phyloP scores from a whole-genome alignment of 2,329 filamentous ascomycete genomes.

The Arthrobotrys sphaeroides region DNA sequence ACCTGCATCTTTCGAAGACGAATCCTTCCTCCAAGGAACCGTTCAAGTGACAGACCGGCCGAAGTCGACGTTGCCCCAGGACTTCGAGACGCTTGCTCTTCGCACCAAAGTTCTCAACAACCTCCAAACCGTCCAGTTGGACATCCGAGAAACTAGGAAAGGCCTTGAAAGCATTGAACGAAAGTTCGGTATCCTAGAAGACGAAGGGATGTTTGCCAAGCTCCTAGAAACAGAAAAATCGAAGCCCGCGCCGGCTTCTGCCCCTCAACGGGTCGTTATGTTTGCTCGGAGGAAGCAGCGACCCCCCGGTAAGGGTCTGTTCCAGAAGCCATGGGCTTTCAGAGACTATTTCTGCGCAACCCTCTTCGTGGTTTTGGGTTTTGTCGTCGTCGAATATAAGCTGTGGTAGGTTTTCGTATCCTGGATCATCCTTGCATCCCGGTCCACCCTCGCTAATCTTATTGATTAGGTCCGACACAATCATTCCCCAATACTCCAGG shows the following conservation, averaged over 20 bases:
- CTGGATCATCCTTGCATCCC: conserved; percentile 8
- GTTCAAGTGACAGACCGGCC: conserved; percentile 24
- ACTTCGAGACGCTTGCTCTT: conserved; percentile 38
- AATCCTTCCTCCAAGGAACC: conserved; percentile 45
- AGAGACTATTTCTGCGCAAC: conserved; percentile 41
- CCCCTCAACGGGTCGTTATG: conserved; percentile 5
- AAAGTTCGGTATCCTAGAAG: conserved; percentile 44
- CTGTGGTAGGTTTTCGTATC: conserved; percentile 35
- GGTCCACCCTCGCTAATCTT: conserved; percentile 12
- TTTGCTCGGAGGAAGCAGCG: conserved; percentile 13
- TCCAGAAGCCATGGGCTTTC: conserved; percentile 40
- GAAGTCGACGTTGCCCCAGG: conserved; percentile 1
- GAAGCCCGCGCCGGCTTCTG: background rate
- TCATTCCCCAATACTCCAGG: conserved; percentile 47
- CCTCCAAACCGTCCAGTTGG: conserved; percentile 45
- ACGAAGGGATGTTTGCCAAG: conserved; percentile 30
- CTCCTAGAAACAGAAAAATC: background rate
- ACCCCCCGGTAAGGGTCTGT: conserved; percentile 5
- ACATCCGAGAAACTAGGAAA: conserved; percentile 42
- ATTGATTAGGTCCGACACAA: conserved; percentile 46
- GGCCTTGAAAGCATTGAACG: conserved; percentile 51
- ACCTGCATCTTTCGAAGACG: conserved; percentile 44
- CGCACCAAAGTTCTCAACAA: conserved; percentile 43
- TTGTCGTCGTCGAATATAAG: conserved; percentile 40
- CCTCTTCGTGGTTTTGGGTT: conserved; percentile 15